Evolutionary conservation across 768 basidiomycete species (phyloP).

Genomic region (Tephrocybe sp.): DNA sequence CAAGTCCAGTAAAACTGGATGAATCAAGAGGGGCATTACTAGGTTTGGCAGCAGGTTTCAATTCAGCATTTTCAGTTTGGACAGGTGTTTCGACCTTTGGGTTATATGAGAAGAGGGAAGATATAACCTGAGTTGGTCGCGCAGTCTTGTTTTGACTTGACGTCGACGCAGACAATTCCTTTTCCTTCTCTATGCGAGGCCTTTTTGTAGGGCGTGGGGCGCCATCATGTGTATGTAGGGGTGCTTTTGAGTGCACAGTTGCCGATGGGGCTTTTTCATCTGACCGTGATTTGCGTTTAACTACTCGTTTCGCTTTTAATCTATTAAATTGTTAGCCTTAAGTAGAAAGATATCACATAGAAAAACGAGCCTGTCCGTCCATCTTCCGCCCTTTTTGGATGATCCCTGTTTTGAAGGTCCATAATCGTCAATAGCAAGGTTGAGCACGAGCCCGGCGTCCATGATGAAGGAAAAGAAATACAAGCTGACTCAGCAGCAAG

Average conservation of each 20-base stretch:
- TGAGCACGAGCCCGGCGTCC: constrained; percentile 77
- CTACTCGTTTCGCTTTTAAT: constrained; percentile 69
- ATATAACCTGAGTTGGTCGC: constrained; percentile 66
- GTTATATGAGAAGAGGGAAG: constrained; percentile 86
- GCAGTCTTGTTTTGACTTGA: constrained; percentile 22
- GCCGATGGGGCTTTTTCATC: constrained; percentile 26
- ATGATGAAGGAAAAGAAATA: constrained; percentile 29
- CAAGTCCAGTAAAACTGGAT: constrained; percentile 78
- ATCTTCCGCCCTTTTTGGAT: constrained; percentile 60
- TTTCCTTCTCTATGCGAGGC: constrained; percentile 22
- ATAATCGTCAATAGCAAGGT: constrained; percentile 49
- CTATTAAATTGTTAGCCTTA: constrained; percentile 35
- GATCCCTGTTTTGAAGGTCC: constrained; percentile 20
- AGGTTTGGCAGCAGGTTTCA: constrained; percentile 40
- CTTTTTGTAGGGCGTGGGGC: constrained; percentile 46
- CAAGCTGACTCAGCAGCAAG: constrained; percentile 25
- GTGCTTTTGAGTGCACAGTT: constrained; percentile 17
- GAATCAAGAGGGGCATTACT: constrained; percentile 86
- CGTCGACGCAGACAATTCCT: constrained; percentile 20
- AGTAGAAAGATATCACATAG: constrained; percentile 10
- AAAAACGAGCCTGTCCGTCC: constrained; percentile 69
- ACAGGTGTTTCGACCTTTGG: constrained; percentile 56
- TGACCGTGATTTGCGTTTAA: constrained; percentile 53
- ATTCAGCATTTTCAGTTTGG: constrained; percentile 14
- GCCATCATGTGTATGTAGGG: constrained; percentile 17